Evolutionary conservation across 1,284 basidiomycete genomes (phyloP).

Genomic region (Cystobasidium slooffiae): DNA sequence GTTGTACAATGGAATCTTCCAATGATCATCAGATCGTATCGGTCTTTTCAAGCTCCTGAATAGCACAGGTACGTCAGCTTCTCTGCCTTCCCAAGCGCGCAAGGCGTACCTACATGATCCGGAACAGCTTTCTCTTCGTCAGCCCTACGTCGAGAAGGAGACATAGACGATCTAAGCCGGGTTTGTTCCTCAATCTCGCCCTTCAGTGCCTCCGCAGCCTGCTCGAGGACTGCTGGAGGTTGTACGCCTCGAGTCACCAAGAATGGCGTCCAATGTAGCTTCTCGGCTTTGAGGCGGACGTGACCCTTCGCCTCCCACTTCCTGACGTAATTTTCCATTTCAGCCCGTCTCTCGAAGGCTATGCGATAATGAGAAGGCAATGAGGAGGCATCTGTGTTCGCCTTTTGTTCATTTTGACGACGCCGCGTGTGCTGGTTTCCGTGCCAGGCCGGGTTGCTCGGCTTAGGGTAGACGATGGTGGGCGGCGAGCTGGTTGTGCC

Average conservation of each 20-base stretch:
- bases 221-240: constrained; percentile 36
- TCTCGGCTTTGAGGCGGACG: constrained; percentile 76
- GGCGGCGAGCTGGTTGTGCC: neutral
- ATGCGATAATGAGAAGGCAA: constrained; percentile 78
- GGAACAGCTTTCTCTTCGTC: neutral
- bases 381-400: constrained; percentile 50
- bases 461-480: neutral
- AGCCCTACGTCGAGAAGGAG: neutral
- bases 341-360: constrained; percentile 68
- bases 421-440: constrained; percentile 41
- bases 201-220: constrained; percentile 15
- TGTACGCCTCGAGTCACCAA: constrained; percentile 65
- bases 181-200: constrained; percentile 11
- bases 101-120: neutral
- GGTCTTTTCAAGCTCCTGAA: too few species aligned
- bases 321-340: constrained; percentile 69
- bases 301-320: constrained; percentile 82
- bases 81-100: too few species aligned
- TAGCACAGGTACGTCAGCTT: too few species aligned
- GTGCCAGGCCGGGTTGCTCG: constrained; percentile 31
- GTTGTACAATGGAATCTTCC: too few species aligned
- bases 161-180: neutral
- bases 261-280: constrained; percentile 94
- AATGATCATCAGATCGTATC: too few species aligned
- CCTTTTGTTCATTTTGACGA: neutral